Percentiles rank a stretch among this genome's conserved stretches.
phyloP scores from a whole-genome alignment of 345 rosid species.

The rapeseed (Brassica napus) region DNA sequence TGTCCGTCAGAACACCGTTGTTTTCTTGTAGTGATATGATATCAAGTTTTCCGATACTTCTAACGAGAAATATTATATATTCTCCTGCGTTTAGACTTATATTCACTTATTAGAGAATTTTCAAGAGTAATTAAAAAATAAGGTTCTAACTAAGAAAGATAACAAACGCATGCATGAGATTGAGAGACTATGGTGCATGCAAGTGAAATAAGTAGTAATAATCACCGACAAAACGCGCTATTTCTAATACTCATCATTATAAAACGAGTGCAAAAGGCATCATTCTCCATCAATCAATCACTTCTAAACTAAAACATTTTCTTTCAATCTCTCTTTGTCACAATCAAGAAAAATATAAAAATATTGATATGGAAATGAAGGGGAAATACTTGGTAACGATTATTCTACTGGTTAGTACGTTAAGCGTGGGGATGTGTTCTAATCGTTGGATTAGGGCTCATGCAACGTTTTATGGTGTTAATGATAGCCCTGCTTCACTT shows the following conservation, averaged over 20 bases:
- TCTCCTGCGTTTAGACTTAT: conserved; percentile 26
- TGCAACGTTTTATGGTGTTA: conserved; percentile 76
- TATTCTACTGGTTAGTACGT: conserved; percentile 37
- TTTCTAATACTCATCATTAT: conserved; percentile 7
- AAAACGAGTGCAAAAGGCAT: conserved; percentile 29
- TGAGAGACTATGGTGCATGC: conserved; percentile 32
- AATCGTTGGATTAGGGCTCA: conserved; percentile 59
- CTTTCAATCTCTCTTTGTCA: conserved; percentile 9
- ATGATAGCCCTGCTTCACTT: conserved; percentile 69
- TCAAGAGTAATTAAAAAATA: conserved; percentile 14
- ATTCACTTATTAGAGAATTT: conserved; percentile 33
- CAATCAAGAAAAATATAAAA: background rate
- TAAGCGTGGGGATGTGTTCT: conserved; percentile 41
- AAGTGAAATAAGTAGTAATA: conserved; percentile 37
- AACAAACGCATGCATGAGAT: conserved; percentile 41
- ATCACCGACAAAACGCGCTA: conserved; percentile 45
- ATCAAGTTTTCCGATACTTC: background rate
- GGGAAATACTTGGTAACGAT: conserved; percentile 25
- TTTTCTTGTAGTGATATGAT: too few relatives aligned
- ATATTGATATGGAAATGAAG: background rate
- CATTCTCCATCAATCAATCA: conserved; percentile 33
- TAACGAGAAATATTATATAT: background rate
- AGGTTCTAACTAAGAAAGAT: conserved; percentile 40
- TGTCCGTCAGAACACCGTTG: too few relatives aligned
- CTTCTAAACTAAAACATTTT: conserved; percentile 12